These are phyloP conservation scores for Aphanomyces invadans DNA, from an alignment of 352 stramenopile species.

Conservation along the genomic window DNA sequence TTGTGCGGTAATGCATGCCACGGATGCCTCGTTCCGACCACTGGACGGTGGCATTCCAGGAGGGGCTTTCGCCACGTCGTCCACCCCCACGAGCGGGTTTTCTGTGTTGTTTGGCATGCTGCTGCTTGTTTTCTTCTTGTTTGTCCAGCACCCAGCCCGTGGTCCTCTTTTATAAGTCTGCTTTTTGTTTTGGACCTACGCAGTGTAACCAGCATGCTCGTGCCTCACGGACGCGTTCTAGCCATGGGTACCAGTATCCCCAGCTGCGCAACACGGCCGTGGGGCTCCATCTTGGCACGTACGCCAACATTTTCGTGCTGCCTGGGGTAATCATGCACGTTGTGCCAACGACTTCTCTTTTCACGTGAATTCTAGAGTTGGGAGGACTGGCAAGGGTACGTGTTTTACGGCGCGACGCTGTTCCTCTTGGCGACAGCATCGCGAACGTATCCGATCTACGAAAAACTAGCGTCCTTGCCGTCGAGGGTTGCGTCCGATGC, in stretches of 20 bases:
- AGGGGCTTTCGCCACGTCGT: too few species aligned
- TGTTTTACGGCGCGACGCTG: conserved; percentile 52
- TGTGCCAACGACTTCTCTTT: neutral
- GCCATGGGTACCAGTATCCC: conserved; percentile 23
- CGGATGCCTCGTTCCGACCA: too few species aligned
- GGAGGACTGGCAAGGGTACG: conserved; percentile 56
- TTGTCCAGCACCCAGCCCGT: too few species aligned
- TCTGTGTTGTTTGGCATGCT: too few species aligned
- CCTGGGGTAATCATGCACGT: conserved; percentile 7
- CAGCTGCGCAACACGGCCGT: conserved; percentile 11
- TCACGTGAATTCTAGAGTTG: neutral
- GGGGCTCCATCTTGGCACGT: conserved; percentile 5
- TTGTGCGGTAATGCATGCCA: too few species aligned
- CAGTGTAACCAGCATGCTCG: too few species aligned
- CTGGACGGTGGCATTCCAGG: too few species aligned
- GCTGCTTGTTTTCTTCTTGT: too few species aligned
- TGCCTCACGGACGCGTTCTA: neutral
- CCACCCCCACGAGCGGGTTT: too few species aligned
- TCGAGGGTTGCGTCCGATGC: neutral
- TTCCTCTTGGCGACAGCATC: conserved; percentile 44
- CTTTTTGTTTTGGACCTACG: too few species aligned
- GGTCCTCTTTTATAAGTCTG: too few species aligned
- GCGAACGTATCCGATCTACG: conserved; percentile 44
- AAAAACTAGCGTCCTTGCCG: neutral
- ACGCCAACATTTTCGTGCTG: conserved; percentile 24